Evolutionary conservation across 768 basidiomycete species (phyloP), one percentile per base, ranked within the genome.

Genomic region (Calocera viscosa): DNA sequence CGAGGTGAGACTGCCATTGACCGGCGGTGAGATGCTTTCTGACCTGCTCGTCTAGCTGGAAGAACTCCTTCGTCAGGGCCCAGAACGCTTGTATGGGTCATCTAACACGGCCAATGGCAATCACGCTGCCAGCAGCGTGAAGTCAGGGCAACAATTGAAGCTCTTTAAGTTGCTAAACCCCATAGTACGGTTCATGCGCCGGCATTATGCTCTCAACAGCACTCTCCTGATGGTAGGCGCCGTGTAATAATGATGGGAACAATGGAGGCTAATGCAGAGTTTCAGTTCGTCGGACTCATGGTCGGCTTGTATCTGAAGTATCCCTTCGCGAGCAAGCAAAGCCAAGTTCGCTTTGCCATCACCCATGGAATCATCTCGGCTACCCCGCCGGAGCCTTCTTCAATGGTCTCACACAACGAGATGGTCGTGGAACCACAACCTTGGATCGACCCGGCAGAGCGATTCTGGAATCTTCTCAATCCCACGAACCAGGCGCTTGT

Each of bases 1-100:
- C 28, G 95, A 95, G 78, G 87, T 85, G 72, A 63, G 81, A 77
- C 30, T 67, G 32, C 49, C 39, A 1, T 2, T 39, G 11, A 53
- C 5, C 30, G 67, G 65, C 2, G 53, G 33, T 63, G 35, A n/a
- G n/a, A 11, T 19, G 10, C 10, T 69, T 30, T 32, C 63, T 65
- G 32, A 64, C 41, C 30, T 5, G 49, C 49, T 53, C 65, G 41
- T 70, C n/a, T 64, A 94, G 88, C 81, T 95, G 49, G 88, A 90
- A 67, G 91, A 99, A 74, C 81, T 98, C 11, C 78, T 96, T 24
- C 83, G 84, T 8, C 91, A 91, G 73, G 85, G 88, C 69, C 76
- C 85, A 0, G 82, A 77, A 64, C 75, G 86, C 2, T 78, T 80
- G 1, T 83, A 87, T 16, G 72, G 80, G 1, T 72, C 80, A 40